These are phyloP conservation scores for Mortierella alpina DNA, from an alignment of 192 early-diverging fungal genomes.

Conservation along the genomic window DNA sequence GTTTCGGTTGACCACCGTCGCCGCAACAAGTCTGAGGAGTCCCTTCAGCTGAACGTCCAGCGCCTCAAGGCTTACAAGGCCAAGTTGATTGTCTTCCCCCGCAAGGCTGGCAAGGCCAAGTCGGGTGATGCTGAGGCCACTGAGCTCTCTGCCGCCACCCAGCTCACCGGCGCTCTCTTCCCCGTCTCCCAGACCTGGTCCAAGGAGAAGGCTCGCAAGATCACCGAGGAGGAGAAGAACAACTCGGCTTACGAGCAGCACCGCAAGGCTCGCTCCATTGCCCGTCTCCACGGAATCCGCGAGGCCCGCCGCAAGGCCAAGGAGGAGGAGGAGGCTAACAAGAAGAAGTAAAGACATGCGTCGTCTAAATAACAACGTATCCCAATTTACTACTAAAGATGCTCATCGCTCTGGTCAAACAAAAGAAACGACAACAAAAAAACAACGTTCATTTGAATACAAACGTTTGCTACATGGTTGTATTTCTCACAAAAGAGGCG, in stretches of 20 bases:
- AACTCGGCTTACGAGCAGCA: conserved; percentile 74
- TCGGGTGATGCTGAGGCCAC: conserved; percentile 72
- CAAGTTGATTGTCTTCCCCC: conserved; percentile 97
- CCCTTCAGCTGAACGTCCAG: conserved; percentile 91
- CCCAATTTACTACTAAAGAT: too few species aligned
- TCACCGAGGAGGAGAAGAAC: conserved; percentile 64
- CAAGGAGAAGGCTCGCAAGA: conserved; percentile 63
- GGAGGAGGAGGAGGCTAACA: conserved; percentile 85
- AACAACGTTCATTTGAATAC: too few species aligned
- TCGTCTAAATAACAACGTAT: too few species aligned
- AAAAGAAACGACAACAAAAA: not conserved
- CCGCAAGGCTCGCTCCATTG: conserved; percentile 82
- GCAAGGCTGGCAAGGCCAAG: conserved; percentile 91
- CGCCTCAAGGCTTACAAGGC: conserved; percentile 94
- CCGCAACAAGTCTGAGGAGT: conserved; percentile 95
- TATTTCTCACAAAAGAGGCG: too few species aligned
- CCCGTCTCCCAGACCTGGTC: conserved; percentile 71
- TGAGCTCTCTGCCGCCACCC: conserved; percentile 68
- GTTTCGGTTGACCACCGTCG: conserved; percentile 97
- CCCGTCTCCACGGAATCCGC: conserved; percentile 79
- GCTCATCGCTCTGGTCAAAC: conserved; percentile 10
- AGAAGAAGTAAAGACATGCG: conserved; percentile 66
- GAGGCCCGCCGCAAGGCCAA: conserved; percentile 82
- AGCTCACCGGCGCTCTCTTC: conserved; percentile 72
- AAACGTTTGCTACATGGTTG: too few species aligned